phyloP scores from a whole-genome alignment of 257 asterid species.

The Leonotis leonurus region DNA sequence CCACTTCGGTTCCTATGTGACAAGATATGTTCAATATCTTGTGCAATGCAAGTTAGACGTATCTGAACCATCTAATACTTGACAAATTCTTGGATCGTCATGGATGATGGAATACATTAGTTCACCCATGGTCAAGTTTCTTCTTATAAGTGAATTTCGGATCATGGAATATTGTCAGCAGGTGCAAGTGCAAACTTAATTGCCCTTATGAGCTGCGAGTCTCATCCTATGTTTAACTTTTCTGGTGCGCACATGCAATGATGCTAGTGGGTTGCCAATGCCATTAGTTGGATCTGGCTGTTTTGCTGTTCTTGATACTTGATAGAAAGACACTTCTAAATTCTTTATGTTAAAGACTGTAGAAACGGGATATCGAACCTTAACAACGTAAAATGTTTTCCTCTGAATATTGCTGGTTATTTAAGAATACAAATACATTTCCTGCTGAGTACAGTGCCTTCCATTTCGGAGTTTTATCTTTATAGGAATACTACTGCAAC shows the following conservation, averaged over 20 bases:
- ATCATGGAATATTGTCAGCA: neutral
- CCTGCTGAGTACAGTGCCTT: neutral
- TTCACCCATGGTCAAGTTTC: no score
- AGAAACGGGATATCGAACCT: no score
- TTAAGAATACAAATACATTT: neutral
- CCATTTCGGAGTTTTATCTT: neutral
- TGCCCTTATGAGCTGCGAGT: neutral
- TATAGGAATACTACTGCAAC: neutral
- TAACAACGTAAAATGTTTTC: no score
- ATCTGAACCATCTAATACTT: no score
- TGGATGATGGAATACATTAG: no score
- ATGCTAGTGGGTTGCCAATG: neutral
- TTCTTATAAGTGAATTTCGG: neutral
- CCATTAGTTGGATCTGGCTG: neutral
- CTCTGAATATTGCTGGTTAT: neutral
- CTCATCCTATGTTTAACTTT: neutral
- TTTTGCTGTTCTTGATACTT: neutral
- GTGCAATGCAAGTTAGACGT: no score
- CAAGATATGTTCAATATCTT: neutral
- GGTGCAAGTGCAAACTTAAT: neutral
- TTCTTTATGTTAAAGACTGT: neutral
- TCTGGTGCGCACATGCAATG: neutral
- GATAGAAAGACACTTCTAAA: neutral
- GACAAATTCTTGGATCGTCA: no score
- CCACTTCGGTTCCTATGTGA: neutral